These are phyloP conservation scores for Marasmius sp. DNA, from an alignment of 1,284 basidiomycete species.

Conservation along the genomic window DNA sequence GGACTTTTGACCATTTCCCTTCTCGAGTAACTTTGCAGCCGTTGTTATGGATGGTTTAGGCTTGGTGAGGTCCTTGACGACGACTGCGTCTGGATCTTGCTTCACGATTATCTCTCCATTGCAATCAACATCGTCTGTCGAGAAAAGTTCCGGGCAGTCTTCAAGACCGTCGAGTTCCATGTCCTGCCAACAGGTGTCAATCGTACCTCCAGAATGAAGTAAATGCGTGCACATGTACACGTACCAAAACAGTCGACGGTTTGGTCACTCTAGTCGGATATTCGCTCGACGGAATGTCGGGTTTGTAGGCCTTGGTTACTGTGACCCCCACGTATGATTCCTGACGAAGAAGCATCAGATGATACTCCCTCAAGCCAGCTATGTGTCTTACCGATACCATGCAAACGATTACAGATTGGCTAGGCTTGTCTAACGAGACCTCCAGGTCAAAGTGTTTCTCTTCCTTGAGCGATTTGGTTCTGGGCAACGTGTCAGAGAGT, in stretches of 20 bases:
- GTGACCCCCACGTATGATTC: constrained; percentile 68
- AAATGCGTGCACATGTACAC: constrained; percentile 34
- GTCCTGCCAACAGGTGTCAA: constrained; percentile 41
- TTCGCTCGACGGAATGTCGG: constrained; percentile 47
- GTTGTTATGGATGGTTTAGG: background rate
- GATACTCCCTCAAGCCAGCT: background rate
- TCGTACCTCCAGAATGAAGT: background rate
- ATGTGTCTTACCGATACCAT: constrained; percentile 57
- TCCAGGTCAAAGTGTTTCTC: constrained; percentile 58
- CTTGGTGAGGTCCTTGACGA: constrained; percentile 34
- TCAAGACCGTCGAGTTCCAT: constrained; percentile 63
- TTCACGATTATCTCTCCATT: constrained; percentile 24
- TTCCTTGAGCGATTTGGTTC: constrained; percentile 63
- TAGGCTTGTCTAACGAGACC: constrained; percentile 65
- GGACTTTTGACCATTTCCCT: background rate
- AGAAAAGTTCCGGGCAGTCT: constrained; percentile 66
- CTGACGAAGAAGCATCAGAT: constrained; percentile 33
- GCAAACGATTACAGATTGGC: constrained; percentile 63
- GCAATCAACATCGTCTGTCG: constrained; percentile 44
- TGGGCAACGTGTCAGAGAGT: constrained; percentile 27
- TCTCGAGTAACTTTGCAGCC: background rate
- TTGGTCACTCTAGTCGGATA: constrained; percentile 72
- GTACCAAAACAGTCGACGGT: constrained; percentile 59
- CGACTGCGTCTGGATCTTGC: constrained; percentile 1
- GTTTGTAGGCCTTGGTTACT: constrained; percentile 53